These are phyloP conservation scores for Azolla pinnata DNA, from an alignment of 75 land plant species.

Conservation along the genomic window DNA sequence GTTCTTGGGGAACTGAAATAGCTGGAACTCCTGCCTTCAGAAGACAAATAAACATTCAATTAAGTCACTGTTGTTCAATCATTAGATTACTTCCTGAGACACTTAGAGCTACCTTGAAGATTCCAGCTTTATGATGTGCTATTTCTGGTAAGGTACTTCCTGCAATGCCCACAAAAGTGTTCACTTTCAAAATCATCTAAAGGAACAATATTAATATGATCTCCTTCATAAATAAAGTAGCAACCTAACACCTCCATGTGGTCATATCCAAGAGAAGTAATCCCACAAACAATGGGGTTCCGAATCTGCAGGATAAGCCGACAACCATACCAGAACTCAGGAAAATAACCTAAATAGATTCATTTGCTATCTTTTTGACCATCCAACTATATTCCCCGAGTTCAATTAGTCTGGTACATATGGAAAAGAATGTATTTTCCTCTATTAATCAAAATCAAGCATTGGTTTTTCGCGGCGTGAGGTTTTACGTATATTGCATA, in stretches of 20 bases:
- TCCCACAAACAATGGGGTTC: conserved; percentile 78
- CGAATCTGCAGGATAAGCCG: conserved; percentile 46
- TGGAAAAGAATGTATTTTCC: no score
- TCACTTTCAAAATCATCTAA: neutral
- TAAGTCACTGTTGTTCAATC: no score
- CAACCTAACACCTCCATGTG: conserved; percentile 96
- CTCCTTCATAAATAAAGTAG: conserved; percentile 7
- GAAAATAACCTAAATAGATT: neutral
- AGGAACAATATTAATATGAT: neutral
- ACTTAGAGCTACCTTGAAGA: conserved; percentile 63
- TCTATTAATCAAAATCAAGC: no score
- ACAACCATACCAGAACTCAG: neutral
- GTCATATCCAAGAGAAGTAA: conserved; percentile 91
- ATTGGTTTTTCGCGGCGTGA: no score
- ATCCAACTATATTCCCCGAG: no score
- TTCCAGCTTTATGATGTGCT: conserved; percentile 96
- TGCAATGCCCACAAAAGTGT: conserved; percentile 11
- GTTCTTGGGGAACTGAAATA: conserved; percentile 81
- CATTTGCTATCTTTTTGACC: no score
- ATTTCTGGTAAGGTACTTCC: conserved; percentile 86
- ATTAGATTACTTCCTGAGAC: neutral
- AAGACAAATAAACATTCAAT: no score
- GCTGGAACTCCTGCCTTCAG: conserved; percentile 79
- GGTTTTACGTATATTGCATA: no score
- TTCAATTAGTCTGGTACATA: no score